A percentile compares a stretch with the other conserved stretches of the same genome.
Evolutionary conservation across 306 rosid genomes (phyloP).

Genomic region (Luffa acutangula): DNA sequence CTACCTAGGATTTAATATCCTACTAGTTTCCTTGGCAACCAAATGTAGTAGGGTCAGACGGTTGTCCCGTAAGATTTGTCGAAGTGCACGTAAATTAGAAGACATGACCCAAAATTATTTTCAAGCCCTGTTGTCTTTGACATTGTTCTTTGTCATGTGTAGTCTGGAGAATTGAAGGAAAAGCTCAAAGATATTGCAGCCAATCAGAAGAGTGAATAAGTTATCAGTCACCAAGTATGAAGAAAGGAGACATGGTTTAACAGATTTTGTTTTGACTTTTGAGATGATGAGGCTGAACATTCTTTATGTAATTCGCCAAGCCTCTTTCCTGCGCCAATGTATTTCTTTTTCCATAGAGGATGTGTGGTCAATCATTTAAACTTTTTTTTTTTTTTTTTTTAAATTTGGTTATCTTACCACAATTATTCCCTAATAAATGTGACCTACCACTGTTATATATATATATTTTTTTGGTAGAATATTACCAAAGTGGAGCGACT

Average conservation of each 20-base stretch:
- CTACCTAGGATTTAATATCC: too few relatives aligned
- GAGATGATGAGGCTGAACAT: neutral
- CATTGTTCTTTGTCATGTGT: slow-evolving; percentile 10
- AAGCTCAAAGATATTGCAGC: slow-evolving; percentile 30
- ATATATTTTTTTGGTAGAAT: too few relatives aligned
- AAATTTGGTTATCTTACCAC: neutral
- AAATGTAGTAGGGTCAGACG: too few relatives aligned
- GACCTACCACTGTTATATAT: neutral
- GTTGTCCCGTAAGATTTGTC: too few relatives aligned
- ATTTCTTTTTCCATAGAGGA: neutral
- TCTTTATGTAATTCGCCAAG: neutral
- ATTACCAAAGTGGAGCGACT: too few relatives aligned
- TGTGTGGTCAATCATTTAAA: neutral
- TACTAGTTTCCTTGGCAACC: too few relatives aligned
- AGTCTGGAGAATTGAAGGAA: slow-evolving; percentile 63
- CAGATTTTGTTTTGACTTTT: neutral
- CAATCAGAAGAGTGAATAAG: slow-evolving; percentile 20
- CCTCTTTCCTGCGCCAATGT: neutral
- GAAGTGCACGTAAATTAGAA: neutral
- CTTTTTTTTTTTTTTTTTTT: neutral
- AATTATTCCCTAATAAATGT: neutral
- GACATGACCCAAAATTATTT: neutral
- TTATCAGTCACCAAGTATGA: neutral
- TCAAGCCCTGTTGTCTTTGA: slow-evolving; percentile 11
- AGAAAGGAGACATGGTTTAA: neutral